A percentile compares a stretch with the other conserved stretches of the same genome.
These are phyloP conservation scores for Taiozyma sp. DNA, from an alignment of 1,139 yeast species.

Conservation along the genomic window DNA sequence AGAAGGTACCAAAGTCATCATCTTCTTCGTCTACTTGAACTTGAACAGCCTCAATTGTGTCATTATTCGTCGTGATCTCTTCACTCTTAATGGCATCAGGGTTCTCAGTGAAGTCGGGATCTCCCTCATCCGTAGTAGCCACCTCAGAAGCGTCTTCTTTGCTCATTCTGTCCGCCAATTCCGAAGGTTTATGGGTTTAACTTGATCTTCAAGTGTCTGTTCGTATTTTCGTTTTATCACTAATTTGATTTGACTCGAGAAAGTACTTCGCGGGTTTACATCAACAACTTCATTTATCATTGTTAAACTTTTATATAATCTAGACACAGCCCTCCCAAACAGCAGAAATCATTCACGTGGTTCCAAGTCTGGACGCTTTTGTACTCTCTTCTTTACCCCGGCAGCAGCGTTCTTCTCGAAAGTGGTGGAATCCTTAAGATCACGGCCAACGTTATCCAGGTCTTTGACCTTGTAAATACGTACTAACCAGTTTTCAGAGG, in stretches of 20 bases:
- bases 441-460: slow-evolving; percentile 82
- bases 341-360: slow-evolving; percentile 29
- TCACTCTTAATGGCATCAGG: not conserved
- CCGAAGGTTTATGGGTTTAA: not conserved
- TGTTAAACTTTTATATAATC: not conserved
- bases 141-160: not conserved
- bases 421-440: slow-evolving; percentile 42
- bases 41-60: not conserved
- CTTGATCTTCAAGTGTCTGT: not conserved
- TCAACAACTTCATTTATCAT: not conserved
- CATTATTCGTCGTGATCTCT: not conserved
- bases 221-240: not conserved
- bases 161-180: not conserved
- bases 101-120: not conserved
- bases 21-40: slow-evolving; percentile 7
- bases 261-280: not conserved
- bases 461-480: slow-evolving; percentile 92
- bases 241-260: not conserved
- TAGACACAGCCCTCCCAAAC: not conserved
- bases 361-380: slow-evolving; percentile 51
- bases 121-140: not conserved
- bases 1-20: slow-evolving; percentile 38
- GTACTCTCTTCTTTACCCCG: slow-evolving; percentile 37
- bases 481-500: slow-evolving; percentile 95
- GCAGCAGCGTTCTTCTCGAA: slow-evolving; percentile 35